phyloP scores from a whole-genome alignment of 768 basidiomycete species.

The Zangia roseola region DNA sequence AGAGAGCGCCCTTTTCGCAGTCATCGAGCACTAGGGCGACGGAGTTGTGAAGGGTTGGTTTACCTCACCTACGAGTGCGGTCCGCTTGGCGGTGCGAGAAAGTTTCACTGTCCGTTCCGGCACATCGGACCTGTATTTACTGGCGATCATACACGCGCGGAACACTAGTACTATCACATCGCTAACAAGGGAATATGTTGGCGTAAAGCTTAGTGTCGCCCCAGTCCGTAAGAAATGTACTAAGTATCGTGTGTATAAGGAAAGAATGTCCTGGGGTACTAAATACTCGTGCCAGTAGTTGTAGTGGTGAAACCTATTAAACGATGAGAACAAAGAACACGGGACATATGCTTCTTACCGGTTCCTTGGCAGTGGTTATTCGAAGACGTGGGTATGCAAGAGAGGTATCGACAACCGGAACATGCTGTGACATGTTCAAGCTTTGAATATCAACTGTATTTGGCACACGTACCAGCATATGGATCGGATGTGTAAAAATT shows the following conservation, averaged over 20 bases:
- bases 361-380: conserved; percentile 67
- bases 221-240: conserved; percentile 11
- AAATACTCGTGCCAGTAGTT: conserved; percentile 31
- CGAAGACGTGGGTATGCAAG: conserved; percentile 76
- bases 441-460: neutral
- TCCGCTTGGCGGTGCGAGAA: neutral
- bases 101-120: neutral
- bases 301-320: conserved; percentile 30
- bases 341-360: conserved; percentile 23
- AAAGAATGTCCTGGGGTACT: neutral
- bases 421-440: conserved; percentile 52
- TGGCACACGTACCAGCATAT: conserved; percentile 59
- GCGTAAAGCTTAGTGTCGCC: conserved; percentile 2
- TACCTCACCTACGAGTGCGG: no score
- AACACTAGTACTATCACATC: no score
- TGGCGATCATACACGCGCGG: no score
- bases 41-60: neutral
- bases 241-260: neutral
- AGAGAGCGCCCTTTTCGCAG: conserved; percentile 29
- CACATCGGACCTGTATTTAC: no score
- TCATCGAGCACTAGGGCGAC: conserved; percentile 17
- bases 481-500: conserved; percentile 93
- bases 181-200: neutral
- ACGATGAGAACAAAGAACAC: neutral
- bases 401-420: conserved; percentile 84